Base-by-base conservation (phyloP, 768 basidiomycete genomes). In the Neoboletus subvelutipes region DNA sequence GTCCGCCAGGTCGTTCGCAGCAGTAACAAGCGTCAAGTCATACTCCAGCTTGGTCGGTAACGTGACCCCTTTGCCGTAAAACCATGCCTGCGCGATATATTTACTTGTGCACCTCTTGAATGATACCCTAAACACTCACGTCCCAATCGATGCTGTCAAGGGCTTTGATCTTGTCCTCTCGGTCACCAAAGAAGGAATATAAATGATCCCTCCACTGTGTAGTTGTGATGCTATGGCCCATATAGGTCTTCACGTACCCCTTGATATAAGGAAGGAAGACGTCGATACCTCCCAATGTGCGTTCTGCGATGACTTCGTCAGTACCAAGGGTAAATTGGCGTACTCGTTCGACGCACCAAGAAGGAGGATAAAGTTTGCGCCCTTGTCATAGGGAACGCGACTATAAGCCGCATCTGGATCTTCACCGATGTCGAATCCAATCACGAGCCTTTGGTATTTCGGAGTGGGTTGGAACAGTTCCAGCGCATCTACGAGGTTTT, bases 331-430 rank as follows among this genome's bases (percentile, higher is more conserved):
- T 18, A 13, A 3, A 7, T 5, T 3, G 7, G 20, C 8, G 12
- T 26, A 7, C 13, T 33, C 28, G 6, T 13, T 37, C 2, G 12
- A 41, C 52, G 1, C 12, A 90, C 90, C 94, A 22, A 98, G 79
- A 68, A 91, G 80, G 18, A 95, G 80, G 17, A 98, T 76, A 64
- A 98, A 83, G 69, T 94, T 96, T 8, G 91, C 81, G 26, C 96
- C 95, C 75, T 96, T 92, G 69, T 90, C 90, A 62, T 97, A 97
- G 2, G 95, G 90, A 46, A 97, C 78, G 50, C 77, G 69, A 58
- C 77, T 79, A 71, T 88, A 92, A 7, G 89, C 87, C 47, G 87
- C 87, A 65, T 94, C 90, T 1, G 89, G 84, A 66, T 89, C 85
- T 72, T 92, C 83, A 15, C 89, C 87, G 43, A 77, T 70, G 41